These are phyloP conservation scores for Elaeagnus macrophylla DNA, from an alignment of 306 rosid species.

Conservation along the genomic window DNA sequence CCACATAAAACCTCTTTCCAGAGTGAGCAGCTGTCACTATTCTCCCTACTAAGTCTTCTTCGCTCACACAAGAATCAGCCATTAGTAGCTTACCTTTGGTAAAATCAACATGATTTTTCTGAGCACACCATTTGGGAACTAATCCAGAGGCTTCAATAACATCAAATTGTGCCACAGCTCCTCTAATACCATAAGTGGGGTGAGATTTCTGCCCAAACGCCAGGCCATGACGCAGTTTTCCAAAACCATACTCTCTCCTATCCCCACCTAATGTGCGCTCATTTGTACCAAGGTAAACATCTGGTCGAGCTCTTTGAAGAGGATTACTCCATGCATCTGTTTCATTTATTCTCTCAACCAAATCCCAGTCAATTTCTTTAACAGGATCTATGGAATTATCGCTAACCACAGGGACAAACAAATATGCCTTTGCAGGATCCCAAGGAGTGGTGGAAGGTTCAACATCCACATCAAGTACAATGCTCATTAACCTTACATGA, in stretches of 20 bases:
- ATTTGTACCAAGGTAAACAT: conserved; percentile 97
- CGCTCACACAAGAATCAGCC: conserved; percentile 71
- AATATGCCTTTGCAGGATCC: conserved; percentile 97
- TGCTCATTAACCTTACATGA: conserved; percentile 97
- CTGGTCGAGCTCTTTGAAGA: conserved; percentile 98
- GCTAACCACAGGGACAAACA: conserved; percentile 87
- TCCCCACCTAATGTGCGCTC: conserved; percentile 98
- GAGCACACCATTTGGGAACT: conserved; percentile 56
- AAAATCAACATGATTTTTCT: conserved; percentile 30
- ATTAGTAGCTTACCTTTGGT: conserved; percentile 59
- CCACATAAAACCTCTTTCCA: conserved; percentile 95
- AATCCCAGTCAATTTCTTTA: conserved; percentile 85
- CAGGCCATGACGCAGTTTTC: conserved; percentile 92
- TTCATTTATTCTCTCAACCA: conserved; percentile 69
- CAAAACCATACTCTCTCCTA: conserved; percentile 93
- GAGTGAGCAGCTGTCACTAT: conserved; percentile 98
- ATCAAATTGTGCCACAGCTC: conserved; percentile 97
- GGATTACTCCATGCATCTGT: conserved; percentile 90
- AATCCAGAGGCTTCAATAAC: conserved; percentile 92
- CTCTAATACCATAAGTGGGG: conserved; percentile 98
- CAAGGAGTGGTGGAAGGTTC: conserved; percentile 99
- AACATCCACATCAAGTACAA: conserved; percentile 99
- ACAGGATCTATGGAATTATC: conserved; percentile 65
- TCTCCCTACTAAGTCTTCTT: conserved; percentile 74
- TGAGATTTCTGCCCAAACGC: conserved; percentile 88